phyloP scores from a whole-genome alignment of 2,329 filamentous ascomycete genomes.

The Penicillium italicum region DNA sequence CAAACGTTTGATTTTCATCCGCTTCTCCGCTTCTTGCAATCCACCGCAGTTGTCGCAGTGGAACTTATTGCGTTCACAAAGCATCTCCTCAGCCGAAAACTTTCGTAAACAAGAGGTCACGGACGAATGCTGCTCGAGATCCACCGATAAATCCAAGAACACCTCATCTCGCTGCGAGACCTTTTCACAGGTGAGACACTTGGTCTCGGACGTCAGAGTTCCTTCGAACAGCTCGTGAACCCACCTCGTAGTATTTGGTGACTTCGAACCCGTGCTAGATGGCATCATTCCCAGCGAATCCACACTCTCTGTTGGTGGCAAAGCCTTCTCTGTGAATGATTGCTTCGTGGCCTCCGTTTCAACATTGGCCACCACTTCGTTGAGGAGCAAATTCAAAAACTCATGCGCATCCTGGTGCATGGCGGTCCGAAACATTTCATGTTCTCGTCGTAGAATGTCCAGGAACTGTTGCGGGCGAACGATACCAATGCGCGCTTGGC shows the following conservation, averaged over 20 bases:
- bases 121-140: constrained; percentile 90
- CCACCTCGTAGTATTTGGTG: constrained; percentile 73
- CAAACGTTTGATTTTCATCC: constrained; percentile 97
- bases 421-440: constrained; percentile 94
- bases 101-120: constrained; percentile 93
- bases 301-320: constrained; percentile 51
- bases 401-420: constrained; percentile 99
- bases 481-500: constrained; percentile 78
- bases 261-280: constrained; percentile 48
- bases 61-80: constrained; percentile 98
- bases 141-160: constrained; percentile 92
- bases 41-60: constrained; percentile 97
- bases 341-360: constrained; percentile 67
- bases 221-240: constrained; percentile 97
- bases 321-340: constrained; percentile 37
- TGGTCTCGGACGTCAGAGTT: constrained; percentile 88
- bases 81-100: constrained; percentile 97
- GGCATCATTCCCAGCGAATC: constrained; percentile 52
- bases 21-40: constrained; percentile 94
- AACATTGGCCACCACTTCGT: constrained; percentile 90
- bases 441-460: constrained; percentile 87
- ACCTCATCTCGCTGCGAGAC: constrained; percentile 92
- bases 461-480: constrained; percentile 89
- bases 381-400: constrained; percentile 91
- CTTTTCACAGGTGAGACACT: constrained; percentile 94